Base-by-base conservation (phyloP, 306 rosid genomes). In the Vigna radiata region DNA sequence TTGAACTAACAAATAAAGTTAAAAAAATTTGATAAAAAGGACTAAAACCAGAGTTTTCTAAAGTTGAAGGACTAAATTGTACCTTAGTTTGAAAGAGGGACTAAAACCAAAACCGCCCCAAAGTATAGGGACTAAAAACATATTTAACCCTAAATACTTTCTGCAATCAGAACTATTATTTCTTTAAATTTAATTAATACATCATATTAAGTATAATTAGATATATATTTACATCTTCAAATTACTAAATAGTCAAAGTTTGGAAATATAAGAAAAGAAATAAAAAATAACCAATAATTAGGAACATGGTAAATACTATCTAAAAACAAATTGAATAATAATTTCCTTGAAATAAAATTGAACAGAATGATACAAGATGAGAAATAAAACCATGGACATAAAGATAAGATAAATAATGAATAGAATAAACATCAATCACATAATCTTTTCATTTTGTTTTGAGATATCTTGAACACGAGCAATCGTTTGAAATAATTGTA, bases 321-420 rank as follows among this genome's bases (percentile, higher is more conserved):
- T 27, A 3, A 41, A 77, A 72, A 53, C 60, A 71, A 52, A 72
- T 13, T 1, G 18, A 70, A 44, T 64, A 33, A 55, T 50, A 18
- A 59, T 41, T 44, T 72, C 68, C 72, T 13, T 46, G 52, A 33
- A 72, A 81, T 61, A 59, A 63, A 81, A 72, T 63, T 63, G 25
- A 70, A 78, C 79, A 50, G 21, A 73, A 69, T 37, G 44, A 78
- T 60, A 36, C 72, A 68, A 69, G 39, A 73, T 43, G 15, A 76
- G 64, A 67, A 58, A 14, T 29, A 58, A 68, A 68, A 39, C 62
- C 19, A 36, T 4, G 15, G 33, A 29, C 33, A 29, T 29, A 29
- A 29, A 29, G 4, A 29, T 21, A 63, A 54, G 46, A 43, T 11
- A 59, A 58, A 81, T 13, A 73, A 76, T 25, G 37, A 59, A 37